Base-by-base conservation (phyloP, 1,139 yeast species). In the Geotrichum bryndzae region DNA sequence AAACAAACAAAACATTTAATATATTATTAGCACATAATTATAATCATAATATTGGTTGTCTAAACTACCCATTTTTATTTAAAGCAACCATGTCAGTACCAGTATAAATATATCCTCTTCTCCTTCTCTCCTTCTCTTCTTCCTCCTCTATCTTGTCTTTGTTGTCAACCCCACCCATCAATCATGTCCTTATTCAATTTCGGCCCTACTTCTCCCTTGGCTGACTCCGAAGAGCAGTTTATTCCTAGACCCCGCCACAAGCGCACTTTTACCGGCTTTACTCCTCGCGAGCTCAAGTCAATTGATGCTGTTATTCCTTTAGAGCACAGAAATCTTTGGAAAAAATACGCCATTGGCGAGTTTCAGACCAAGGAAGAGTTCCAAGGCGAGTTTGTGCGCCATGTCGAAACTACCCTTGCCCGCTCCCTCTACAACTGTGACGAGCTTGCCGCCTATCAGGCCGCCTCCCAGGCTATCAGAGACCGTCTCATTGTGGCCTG, bases 391-490 rank as follows among this genome's bases (percentile, higher is more conserved):
- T 89, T 92, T 72, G 88, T 91, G 60, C 83, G 84, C 68, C 96
- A 91, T 73, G 96, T 91, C 56, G 97, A 91, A 76, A 88, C 96
- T 54, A 84, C 94, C 1, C 79, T 92, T 72, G 97, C 96, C 29
- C 82, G 97, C 70, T 90, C 94, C 53, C 79, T 91, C 80, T 90
- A 88, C 81, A 91, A 92, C 73, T 90, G 97, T 77, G 97, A 91
- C 73, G 86, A 87, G 64, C 79, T 90, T 73, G 97, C 96, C 54
- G 97, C 97, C 27, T 92, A 91, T 73, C 96, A 89, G 73, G 96
- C 97, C 0, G 84, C 96, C 51, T 85, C 96, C 2, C 81, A 80
- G 69, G 80, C 96, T 27, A 82, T 91, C 63, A 80, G 96, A 67
- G 97, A 91, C 74, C 85, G 87, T 59, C 79, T 92, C 72, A 82